phyloP scores from a whole-genome alignment of 2,329 filamentous ascomycete species.

The Sclerotinia glacialis region DNA sequence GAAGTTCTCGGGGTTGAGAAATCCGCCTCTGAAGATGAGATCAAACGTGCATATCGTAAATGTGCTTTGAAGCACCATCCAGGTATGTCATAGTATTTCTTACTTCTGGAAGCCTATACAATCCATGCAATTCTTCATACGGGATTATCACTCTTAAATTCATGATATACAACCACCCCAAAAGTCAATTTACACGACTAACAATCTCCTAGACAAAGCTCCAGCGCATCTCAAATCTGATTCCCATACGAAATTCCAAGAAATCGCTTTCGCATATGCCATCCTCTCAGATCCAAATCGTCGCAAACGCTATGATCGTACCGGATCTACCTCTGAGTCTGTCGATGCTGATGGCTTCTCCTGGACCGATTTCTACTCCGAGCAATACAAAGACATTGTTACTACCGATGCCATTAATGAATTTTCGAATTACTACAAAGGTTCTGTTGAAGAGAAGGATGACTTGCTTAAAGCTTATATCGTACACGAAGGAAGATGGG shows the following conservation, averaged over 20 bases:
- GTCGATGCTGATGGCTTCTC: constrained; percentile 80
- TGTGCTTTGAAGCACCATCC: constrained; percentile 84
- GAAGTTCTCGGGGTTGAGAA: constrained; percentile 70
- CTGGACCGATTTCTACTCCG: constrained; percentile 86
- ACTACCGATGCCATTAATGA: constrained; percentile 70
- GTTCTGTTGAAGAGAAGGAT: constrained; percentile 76
- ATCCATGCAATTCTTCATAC: not conserved
- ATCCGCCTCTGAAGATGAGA: constrained; percentile 69
- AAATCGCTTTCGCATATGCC: constrained; percentile 90
- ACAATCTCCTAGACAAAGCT: constrained; percentile 65
- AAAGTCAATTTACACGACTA: constrained; percentile 16
- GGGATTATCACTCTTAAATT: not conserved
- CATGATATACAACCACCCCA: not conserved
- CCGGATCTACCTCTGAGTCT: constrained; percentile 82
- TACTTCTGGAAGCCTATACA: not conserved
- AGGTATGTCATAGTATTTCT: constrained; percentile 50
- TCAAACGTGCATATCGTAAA: constrained; percentile 91
- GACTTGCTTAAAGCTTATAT: constrained; percentile 78
- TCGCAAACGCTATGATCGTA: constrained; percentile 83
- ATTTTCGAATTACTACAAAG: constrained; percentile 77
- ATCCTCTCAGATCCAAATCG: constrained; percentile 80
- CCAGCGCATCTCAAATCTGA: constrained; percentile 61
- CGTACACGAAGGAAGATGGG: constrained; percentile 70
- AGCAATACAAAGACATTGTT: constrained; percentile 76
- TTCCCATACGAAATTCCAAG: constrained; percentile 81